Conservation (phyloP, 139 green algal genomes). For the Gonium pectorale region DNA sequence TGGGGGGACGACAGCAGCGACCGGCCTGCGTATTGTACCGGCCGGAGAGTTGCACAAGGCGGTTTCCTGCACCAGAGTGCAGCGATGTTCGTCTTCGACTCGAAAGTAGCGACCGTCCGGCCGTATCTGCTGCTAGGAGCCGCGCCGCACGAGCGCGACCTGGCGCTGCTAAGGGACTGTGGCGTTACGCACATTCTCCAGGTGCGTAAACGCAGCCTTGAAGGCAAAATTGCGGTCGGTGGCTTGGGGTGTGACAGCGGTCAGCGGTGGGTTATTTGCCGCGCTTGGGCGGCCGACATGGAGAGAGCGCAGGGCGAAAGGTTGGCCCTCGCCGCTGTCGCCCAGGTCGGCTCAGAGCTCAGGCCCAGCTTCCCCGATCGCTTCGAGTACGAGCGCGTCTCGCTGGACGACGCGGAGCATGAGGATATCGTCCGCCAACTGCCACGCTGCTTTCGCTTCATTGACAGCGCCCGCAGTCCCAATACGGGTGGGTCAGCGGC, state of each 20-base stretch:
- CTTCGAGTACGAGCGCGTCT: conserved; percentile 39
- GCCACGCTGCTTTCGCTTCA: conserved; percentile 21
- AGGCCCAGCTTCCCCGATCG: conserved; percentile 26
- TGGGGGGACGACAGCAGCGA: too few relatives aligned
- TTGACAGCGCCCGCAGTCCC: not conserved
- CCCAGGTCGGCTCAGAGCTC: conserved; percentile 50
- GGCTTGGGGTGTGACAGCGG: not conserved
- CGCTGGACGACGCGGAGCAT: conserved; percentile 16
- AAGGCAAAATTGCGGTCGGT: not conserved
- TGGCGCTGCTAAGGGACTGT: not conserved
- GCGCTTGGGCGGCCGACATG: too few relatives aligned
- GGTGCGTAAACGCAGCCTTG: conserved; percentile 11
- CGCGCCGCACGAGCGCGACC: conserved; percentile 22
- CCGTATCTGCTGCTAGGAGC: conserved; percentile 27
- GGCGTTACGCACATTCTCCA: conserved; percentile 59
- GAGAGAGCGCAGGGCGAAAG: too few relatives aligned
- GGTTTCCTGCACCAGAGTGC: not conserved
- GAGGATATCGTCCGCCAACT: conserved; percentile 20
- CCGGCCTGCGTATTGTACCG: not conserved
- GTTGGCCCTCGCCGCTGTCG: too few relatives aligned
- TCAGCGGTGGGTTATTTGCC: too few relatives aligned
- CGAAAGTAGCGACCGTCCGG: conserved; percentile 6
- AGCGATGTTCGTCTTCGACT: conserved; percentile 10
- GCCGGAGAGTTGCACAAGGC: not conserved
- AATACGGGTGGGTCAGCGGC: too few relatives aligned